Evolutionary conservation across 2,329 filamentous ascomycete genomes (phyloP), one percentile per base, ranked within the genome.

Genomic region (Ceratocystis papillata): DNA sequence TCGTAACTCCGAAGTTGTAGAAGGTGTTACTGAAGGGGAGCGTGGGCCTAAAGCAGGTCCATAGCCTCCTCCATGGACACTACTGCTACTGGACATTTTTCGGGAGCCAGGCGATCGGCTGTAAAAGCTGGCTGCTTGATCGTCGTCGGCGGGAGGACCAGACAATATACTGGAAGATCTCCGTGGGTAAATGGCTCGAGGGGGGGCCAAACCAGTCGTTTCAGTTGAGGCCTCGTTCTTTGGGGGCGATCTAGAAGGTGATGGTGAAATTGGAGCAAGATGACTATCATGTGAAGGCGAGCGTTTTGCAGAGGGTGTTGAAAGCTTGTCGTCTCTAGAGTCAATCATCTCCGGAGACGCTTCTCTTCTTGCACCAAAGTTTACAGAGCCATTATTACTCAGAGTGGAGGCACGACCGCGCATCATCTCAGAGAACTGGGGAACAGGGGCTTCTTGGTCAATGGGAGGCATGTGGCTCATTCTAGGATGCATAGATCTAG

Each of bases 1-100:
- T 12, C 87, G 84, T 45, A 91, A 72, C 69, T 96, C 90, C 1
- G 93, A 97, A 68, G 86, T 86, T 46, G 90, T 81, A 0, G 94
- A 97, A 1, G 91, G 90, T 0, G 92, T 96, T 10, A 66, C 64
- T 5, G 67, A 68, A 15, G 67, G 67, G 17, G 83, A 71, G 87
- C 83, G 33, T 84, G 79, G 17, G 87, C 86, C 28, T 88, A 87
- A 79, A 60, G 74, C 72, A 69, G 69, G 25, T 1, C 62, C 62
- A 50, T 63, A 50, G 28, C 62, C 46, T 12, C 62, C 53, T 6
- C 62, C 53, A 25, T 74, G 5, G 74, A 79, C 33, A 80, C 79
- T 78, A 67, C 81, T 92, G 70, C 87, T 87, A 17, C 84, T 83
- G 1, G 92, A 96, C 62, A 91, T 77, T 73, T 94, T 94, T 55